Conservation (phyloP, 768 basidiomycete genomes). For the Amanita pallidorosea region DNA sequence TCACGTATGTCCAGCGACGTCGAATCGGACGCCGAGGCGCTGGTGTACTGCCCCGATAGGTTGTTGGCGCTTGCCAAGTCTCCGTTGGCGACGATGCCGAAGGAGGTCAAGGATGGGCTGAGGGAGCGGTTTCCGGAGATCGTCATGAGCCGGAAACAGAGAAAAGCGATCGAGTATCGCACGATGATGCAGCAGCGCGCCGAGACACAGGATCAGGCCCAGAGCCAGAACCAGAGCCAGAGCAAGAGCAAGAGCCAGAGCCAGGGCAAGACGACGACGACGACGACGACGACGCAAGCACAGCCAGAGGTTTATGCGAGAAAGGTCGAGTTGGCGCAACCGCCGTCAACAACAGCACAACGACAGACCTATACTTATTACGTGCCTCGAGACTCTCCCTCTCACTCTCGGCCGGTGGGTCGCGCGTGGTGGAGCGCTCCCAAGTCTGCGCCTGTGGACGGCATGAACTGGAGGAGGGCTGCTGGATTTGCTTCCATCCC, state of each 20-base stretch:
- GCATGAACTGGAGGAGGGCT: neutral
- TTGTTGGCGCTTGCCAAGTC: conserved; percentile 18
- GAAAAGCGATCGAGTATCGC: conserved; percentile 18
- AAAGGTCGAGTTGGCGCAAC: neutral
- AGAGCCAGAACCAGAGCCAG: neutral
- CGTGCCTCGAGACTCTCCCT: too few species aligned
- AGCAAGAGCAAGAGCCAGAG: neutral
- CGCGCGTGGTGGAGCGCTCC: neutral
- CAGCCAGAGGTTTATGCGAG: neutral
- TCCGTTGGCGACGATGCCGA: conserved; percentile 15
- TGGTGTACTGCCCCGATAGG: conserved; percentile 15
- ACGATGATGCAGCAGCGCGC: conserved; percentile 8
- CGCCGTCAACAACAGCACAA: neutral
- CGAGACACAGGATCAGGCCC: neutral
- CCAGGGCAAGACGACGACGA: neutral
- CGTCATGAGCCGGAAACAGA: conserved; percentile 17
- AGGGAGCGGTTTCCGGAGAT: conserved; percentile 16
- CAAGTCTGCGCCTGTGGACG: neutral
- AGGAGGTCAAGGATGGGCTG: conserved; percentile 14
- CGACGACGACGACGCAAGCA: neutral
- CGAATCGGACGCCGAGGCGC: neutral
- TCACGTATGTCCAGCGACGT: conserved; percentile 11
- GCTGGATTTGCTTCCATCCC: neutral
- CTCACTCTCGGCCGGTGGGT: neutral
- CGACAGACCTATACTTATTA: neutral